Evolutionary conservation across 371 early-diverging fungal species (phyloP).

Genomic region (Mortierella sp.): DNA sequence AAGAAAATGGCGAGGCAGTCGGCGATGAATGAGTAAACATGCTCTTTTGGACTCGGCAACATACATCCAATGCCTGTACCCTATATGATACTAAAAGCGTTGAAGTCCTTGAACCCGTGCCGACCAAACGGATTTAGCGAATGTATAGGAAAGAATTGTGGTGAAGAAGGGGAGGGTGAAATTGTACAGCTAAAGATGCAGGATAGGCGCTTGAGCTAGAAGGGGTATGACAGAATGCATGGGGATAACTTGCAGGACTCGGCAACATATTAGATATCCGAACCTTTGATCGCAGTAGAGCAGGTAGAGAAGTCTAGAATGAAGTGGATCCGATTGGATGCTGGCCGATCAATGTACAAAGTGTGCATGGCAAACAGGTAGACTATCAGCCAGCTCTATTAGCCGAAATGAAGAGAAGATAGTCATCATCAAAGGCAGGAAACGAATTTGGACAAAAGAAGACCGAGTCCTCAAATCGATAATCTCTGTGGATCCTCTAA

Average conservation of each 20-base stretch:
- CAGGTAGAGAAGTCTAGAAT: not conserved
- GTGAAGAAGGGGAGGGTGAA: conserved; percentile 6
- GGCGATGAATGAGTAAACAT: not conserved
- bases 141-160: not conserved
- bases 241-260: not conserved
- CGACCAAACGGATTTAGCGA: not conserved
- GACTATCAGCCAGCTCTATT: not conserved
- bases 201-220: not conserved
- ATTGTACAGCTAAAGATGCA: conserved; percentile 3
- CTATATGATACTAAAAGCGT: not conserved
- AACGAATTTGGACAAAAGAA: too few relatives aligned
- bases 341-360: not conserved
- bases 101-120: not conserved
- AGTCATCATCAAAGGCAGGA: too few relatives aligned
- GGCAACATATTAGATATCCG: too few relatives aligned
- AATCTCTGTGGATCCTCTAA: too few relatives aligned
- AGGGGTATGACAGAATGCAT: not conserved
- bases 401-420: too few relatives aligned
- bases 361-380: not conserved
- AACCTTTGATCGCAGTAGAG: too few relatives aligned
- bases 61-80: not conserved
- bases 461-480: too few relatives aligned
- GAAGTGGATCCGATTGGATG: not conserved
- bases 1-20: conserved; percentile 5
- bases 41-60: not conserved